Evolutionary conservation across 78 protist genomes (phyloP), one percentile per base, ranked within the genome.

Genomic region (Speleostelium caveatum): DNA sequence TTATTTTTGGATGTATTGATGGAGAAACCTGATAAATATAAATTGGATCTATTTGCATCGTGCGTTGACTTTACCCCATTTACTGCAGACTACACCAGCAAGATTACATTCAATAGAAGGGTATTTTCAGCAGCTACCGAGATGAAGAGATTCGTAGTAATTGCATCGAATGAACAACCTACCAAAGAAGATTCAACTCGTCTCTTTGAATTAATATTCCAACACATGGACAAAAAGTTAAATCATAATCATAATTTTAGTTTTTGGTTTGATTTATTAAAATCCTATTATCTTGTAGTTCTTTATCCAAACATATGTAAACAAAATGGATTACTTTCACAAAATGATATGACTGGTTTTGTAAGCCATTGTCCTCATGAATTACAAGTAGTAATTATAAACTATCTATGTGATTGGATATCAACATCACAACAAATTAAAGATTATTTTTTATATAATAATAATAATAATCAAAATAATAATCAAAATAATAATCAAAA

Each of bases 341-440:
- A 66, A 53, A 60, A 51, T 5, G 88, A 79, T 72, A 79, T 30
- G 35, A 67, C 88, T n/a, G 88, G 88, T 30, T 79, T 79, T 41
- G 65, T 71, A 33, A 79, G 77, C 28, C 75, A 79, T 35, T 79
- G 88, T 79, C 88, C 88, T 49, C 75, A 79, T 38, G 88, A 79
- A 39, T 59, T 79, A 22, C 88, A 79, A 55, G 88, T 79, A 12
- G 73, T 67, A 38, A 35, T 67, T 24, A 66, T 79, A 39, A 79
- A 79, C 26, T 67, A 67, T 79, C 17, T 79, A 32, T 67, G 60
- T 6, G 51, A 5, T 16, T 79, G 88, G 88, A 26, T 79, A 19
- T 21, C 68, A 10, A 39, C 35, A 10, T 12, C 35, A 28, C 12
- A 58, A 49, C 58, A 36, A n/a, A 65, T 77, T 35, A 42, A 24